Base-by-base conservation (phyloP, 768 basidiomycete genomes). In the Leccinum aurantiacum region DNA sequence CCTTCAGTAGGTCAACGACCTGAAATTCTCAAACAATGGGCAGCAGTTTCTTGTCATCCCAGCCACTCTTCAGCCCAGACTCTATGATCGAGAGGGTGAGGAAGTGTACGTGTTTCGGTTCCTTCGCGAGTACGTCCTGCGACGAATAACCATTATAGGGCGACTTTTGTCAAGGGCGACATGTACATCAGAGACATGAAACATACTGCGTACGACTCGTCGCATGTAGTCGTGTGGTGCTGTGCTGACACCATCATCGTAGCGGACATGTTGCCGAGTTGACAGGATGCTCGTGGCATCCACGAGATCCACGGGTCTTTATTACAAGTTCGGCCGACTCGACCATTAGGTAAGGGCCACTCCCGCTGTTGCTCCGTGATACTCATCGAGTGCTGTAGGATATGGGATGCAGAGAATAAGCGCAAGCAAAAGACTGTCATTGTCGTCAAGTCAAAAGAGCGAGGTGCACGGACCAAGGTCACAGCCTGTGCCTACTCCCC, bases 141-240 rank as follows among this genome's bases (percentile, higher is more conserved):
- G 75, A 77, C 80, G 72, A 84, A 78, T 81, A 76, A 76, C 81
- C 11, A 10, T 79, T 67, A 58, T 68, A 90, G 90, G 75, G 85
- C 87, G 63, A 87, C 87, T 60, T 89, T 83, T 73, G 80, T 93
- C 70, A 98, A 98, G 77, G 97, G 97, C 35, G 97, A 99, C 76
- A 93, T 91, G 60, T 99, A 98, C 73, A 91, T 99, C 65, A 89
- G 97, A 58, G 97, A 99, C 76, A 95, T 99, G 92, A 93, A 93
- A 75, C 89, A 98, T 71, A 99, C 97, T n/a, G 83, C 89, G 96
- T 96, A 67, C 65, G 94, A 79, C 53, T 59, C 29, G 9, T 61
- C 65, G 51, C 54, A 27, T 51, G 47, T 61, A 19, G 53, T 63
- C n/a, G 33, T 37, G 25, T 54, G 44, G 57, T 41, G 57, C 47